A percentile compares a stretch with the other conserved stretches of the same genome.
Conservation (phyloP, 164 flowering plant genomes). For the Pachysandra terminalis region DNA sequence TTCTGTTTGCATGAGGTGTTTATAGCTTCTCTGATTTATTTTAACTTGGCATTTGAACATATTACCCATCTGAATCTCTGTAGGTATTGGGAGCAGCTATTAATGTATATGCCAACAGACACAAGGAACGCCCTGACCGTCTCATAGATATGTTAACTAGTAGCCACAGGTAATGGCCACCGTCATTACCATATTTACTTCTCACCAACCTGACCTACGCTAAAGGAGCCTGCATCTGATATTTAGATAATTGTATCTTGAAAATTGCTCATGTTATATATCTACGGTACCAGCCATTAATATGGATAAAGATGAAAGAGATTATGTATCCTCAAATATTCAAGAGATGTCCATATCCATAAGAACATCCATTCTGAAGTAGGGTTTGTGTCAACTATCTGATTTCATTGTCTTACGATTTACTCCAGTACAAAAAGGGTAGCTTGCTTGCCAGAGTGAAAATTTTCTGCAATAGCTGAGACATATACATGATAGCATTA, state of each 20-base stretch:
- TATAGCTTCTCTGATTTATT: not conserved
- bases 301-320: not conserved
- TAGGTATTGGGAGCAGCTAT: slow-evolving; percentile 97
- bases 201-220: not conserved
- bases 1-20: not conserved
- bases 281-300: not conserved
- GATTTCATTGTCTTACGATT: not conserved
- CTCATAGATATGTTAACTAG: slow-evolving; percentile 98
- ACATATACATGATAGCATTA: no score
- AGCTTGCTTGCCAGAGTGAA: not conserved
- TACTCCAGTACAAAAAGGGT: not conserved
- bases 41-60: not conserved
- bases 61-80: slow-evolving; percentile 5
- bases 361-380: not conserved
- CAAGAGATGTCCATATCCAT: no score
- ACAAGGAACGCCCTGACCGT: slow-evolving; percentile 97
- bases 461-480: no score
- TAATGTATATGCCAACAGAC: slow-evolving; percentile 92
- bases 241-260: not conserved
- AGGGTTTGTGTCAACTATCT: not conserved
- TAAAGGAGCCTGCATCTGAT: not conserved
- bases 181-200: not conserved
- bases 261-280: not conserved
- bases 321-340: not conserved
- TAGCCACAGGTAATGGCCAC: slow-evolving; percentile 76